A percentile compares a stretch with the other conserved stretches of the same genome.
These are phyloP conservation scores for Globisporangium mamillatum DNA, from an alignment of 352 stramenopile species.

Conservation along the genomic window DNA sequence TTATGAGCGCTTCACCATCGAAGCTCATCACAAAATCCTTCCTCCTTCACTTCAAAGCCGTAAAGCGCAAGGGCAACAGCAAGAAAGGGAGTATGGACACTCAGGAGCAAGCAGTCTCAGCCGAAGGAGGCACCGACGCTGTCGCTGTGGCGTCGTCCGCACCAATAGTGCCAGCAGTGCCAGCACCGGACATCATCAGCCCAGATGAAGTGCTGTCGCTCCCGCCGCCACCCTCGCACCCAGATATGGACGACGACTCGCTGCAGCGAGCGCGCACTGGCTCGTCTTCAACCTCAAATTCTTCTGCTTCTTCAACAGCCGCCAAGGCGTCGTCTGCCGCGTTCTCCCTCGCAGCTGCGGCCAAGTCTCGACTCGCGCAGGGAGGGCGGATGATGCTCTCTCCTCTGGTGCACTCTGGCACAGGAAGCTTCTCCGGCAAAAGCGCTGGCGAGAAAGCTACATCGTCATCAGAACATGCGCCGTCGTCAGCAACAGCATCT, in stretches of 20 bases:
- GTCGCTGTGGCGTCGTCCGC: background rate
- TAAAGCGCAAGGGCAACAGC: too few relatives aligned
- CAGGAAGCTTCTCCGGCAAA: constrained; percentile 13
- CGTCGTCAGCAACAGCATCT: constrained; percentile 22
- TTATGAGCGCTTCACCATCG: too few relatives aligned
- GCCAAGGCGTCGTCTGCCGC: constrained; percentile 43
- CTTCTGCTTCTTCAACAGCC: constrained; percentile 23
- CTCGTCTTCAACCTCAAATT: constrained; percentile 11
- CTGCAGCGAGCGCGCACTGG: constrained; percentile 11
- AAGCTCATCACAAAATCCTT: too few relatives aligned
- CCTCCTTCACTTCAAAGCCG: too few relatives aligned
- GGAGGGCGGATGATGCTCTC: constrained; percentile 54
- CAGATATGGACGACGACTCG: constrained; percentile 22
- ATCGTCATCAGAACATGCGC: background rate
- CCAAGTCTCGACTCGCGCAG: constrained; percentile 52
- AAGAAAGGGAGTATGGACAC: background rate
- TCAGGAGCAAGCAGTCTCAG: background rate
- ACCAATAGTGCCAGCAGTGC: background rate
- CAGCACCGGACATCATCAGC: background rate
- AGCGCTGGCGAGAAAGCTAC: background rate
- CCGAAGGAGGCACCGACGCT: background rate
- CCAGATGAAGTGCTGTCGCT: constrained; percentile 15
- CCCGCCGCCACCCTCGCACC: constrained; percentile 6
- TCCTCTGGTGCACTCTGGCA: constrained; percentile 25
- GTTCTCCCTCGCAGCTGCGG: constrained; percentile 46